phyloP scores from a whole-genome alignment of 305 asterid genomes.

The Withania somnifera region DNA sequence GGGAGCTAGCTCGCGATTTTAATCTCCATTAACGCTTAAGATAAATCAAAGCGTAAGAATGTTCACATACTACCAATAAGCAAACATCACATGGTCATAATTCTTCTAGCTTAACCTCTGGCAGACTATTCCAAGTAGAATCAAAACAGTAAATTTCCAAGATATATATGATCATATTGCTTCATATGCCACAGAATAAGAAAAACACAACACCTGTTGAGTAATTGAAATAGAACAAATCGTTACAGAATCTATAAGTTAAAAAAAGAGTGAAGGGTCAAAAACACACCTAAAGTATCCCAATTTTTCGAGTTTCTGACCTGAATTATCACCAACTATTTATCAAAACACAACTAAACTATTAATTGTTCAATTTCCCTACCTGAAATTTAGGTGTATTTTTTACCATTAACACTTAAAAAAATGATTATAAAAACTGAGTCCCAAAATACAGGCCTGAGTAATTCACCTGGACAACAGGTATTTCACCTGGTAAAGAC shows the following conservation, averaged over 20 bases:
- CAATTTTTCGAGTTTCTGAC: too few relatives aligned
- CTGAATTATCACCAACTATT: too few relatives aligned
- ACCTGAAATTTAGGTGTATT: too few relatives aligned
- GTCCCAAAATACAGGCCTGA: constrained; percentile 7
- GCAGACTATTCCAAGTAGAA: neutral
- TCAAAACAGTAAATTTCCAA: neutral
- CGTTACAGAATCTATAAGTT: neutral
- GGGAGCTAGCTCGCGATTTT: neutral
- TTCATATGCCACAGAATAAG: neutral
- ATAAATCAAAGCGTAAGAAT: neutral
- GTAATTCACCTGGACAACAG: constrained; percentile 51
- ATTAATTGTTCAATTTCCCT: too few relatives aligned
- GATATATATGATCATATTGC: neutral
- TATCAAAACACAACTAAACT: too few relatives aligned
- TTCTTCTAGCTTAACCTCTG: too few relatives aligned
- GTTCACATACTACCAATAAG: neutral
- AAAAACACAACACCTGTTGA: neutral
- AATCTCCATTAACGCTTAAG: neutral
- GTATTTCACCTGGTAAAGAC: constrained; percentile 40
- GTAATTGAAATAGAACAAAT: neutral
- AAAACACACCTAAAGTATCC: too few relatives aligned
- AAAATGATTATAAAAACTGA: neutral
- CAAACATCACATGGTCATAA: neutral
- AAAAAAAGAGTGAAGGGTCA: too few relatives aligned
- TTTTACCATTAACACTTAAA: too few relatives aligned